These are phyloP conservation scores for Macrophomina pseudophaseolina DNA, from an alignment of 2,329 filamentous ascomycete species.

Conservation along the genomic window DNA sequence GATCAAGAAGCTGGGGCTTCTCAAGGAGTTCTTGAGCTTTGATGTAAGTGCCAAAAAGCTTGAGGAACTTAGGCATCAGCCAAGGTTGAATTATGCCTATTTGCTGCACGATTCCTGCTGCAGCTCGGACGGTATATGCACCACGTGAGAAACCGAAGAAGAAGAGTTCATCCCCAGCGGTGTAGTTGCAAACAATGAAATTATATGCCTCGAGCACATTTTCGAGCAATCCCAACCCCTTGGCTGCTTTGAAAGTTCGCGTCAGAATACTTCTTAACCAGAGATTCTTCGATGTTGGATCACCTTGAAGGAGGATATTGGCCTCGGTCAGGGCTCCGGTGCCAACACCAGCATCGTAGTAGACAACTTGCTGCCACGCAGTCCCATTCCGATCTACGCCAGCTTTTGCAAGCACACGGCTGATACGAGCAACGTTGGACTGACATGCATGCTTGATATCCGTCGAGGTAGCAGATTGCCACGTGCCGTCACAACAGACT, in stretches of 20 bases:
- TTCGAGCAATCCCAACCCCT: constrained; percentile 44
- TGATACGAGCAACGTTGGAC: constrained; percentile 57
- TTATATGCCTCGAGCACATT: constrained; percentile 56
- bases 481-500: constrained; percentile 44
- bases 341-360: constrained; percentile 57
- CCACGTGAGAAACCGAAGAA: constrained; percentile 53
- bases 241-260: not conserved
- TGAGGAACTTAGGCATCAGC: constrained; percentile 53
- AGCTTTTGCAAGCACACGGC: constrained; percentile 55
- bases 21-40: not conserved
- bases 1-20: no score
- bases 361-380: constrained; percentile 51
- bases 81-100: constrained; percentile 55
- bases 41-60: constrained; percentile 27
- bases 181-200: constrained; percentile 60
- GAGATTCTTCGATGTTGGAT: no score
- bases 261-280: no score
- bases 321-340: constrained; percentile 29
- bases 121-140: constrained; percentile 46
- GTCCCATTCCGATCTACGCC: constrained; percentile 50
- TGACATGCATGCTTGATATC: constrained; percentile 39
- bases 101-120: constrained; percentile 52
- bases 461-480: constrained; percentile 29
- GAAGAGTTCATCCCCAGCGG: constrained; percentile 47
- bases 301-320: not conserved